Evolutionary conservation across 2,329 filamentous ascomycete species (phyloP).

Genomic region (Fusarium lyarnte): DNA sequence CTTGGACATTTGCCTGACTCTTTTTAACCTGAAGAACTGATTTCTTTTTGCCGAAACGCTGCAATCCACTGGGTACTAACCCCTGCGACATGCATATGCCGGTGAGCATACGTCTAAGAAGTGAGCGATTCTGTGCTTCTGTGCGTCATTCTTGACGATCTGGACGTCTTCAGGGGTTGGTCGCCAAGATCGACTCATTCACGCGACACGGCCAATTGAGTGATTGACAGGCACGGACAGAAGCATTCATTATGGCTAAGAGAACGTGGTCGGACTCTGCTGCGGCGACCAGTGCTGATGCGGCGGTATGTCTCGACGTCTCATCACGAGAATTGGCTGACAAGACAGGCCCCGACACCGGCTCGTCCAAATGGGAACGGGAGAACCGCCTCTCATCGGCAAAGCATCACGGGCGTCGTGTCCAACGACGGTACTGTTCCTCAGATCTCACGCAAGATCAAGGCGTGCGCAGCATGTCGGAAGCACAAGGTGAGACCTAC

Average conservation of each 20-base stretch:
- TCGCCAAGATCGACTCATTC: neutral
- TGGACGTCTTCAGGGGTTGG: neutral
- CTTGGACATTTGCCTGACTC: constrained; percentile 11
- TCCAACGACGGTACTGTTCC: constrained; percentile 38
- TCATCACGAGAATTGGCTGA: constrained; percentile 8
- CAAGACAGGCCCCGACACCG: constrained; percentile 18
- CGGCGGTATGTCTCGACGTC: constrained; percentile 8
- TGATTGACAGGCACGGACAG: neutral
- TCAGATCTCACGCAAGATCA: constrained; percentile 53
- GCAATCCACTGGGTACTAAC: neutral
- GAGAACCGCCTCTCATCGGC: constrained; percentile 27
- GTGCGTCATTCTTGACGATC: neutral
- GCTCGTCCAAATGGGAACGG: constrained; percentile 31
- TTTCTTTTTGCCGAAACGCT: neutral
- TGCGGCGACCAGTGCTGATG: constrained; percentile 6
- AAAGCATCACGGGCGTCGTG: constrained; percentile 23
- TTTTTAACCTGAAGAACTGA: constrained; percentile 1
- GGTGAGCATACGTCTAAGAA: neutral
- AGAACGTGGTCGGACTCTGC: constrained; percentile 41
- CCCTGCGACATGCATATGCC: neutral
- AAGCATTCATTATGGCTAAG: constrained; percentile 30
- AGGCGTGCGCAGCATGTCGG: constrained; percentile 53
- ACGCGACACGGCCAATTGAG: neutral
- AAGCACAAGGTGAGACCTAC: constrained; percentile 50
- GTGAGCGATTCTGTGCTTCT: neutral